phyloP scores from a whole-genome alignment of 495 filamentous ascomycete genomes.

The Aspergillus conjunctus region DNA sequence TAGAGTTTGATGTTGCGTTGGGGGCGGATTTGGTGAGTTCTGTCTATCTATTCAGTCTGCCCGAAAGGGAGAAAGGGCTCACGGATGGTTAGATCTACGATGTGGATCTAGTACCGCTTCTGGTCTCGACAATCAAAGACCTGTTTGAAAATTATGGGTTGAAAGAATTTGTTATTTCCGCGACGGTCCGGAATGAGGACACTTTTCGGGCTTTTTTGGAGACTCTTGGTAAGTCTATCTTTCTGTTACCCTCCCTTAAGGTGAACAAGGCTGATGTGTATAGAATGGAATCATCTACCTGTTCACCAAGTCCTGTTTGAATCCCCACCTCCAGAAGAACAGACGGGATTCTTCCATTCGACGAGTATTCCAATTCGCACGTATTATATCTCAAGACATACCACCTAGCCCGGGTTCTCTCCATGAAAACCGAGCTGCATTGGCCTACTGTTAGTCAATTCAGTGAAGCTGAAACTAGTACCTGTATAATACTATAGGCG shows the following conservation, averaged over 20 bases:
- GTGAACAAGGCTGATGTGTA: not conserved
- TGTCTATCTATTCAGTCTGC: not conserved
- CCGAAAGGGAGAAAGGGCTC: not conserved
- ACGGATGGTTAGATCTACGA: slow-evolving; percentile 62
- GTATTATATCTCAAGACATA: slow-evolving; percentile 35
- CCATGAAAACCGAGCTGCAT: not conserved
- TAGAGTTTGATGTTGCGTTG: slow-evolving; percentile 49
- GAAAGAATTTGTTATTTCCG: slow-evolving; percentile 57
- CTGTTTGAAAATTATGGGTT: slow-evolving; percentile 55
- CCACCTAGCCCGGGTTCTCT: not conserved
- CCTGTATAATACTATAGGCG: too few species aligned
- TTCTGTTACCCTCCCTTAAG: not conserved
- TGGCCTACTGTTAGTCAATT: not conserved
- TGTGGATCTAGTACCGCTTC: slow-evolving; percentile 53
- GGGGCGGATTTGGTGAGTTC: slow-evolving; percentile 52
- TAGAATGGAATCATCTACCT: slow-evolving; percentile 33
- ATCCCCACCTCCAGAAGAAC: slow-evolving; percentile 46
- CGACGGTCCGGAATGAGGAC: slow-evolving; percentile 62
- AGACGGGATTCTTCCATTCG: slow-evolving; percentile 60
- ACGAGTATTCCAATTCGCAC: slow-evolving; percentile 53
- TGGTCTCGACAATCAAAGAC: slow-evolving; percentile 57
- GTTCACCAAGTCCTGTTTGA: slow-evolving; percentile 48
- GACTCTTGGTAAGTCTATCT: slow-evolving; percentile 55
- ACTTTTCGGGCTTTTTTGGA: slow-evolving; percentile 60
- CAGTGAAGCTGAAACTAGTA: not conserved